Base-by-base conservation (phyloP, 257 asterid species). In the Rauvolfia tetraphylla region DNA sequence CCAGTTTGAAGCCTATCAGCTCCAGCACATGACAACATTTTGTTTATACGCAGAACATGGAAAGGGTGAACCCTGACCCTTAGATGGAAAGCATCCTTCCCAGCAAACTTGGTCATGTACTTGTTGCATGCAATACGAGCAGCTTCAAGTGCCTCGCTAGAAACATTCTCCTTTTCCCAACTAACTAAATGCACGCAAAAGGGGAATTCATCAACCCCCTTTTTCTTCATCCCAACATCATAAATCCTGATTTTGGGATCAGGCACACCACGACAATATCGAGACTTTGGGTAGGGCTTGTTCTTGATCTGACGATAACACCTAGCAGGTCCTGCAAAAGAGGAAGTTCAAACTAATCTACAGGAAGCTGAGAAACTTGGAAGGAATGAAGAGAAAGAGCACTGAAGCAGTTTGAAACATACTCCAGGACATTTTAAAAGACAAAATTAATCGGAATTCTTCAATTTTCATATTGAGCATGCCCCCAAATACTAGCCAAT, bases 11-110 rank as follows among this genome's bases (percentile, higher is more conserved):
- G 78, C 76, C 83, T 78, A 57, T 82, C 85, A 25, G 85, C 85
- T 63, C 85, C 85, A 44, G 85, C 85, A 54, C 85, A 82, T 0
- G 85, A 82, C 61, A 82, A 41, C 85, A 82, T 82, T n/a, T 82
- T 82, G 78, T 82, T 82, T 38, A 82, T 79, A n/a, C 83, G 83
- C 38, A 82, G 74, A 22, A 82, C 83, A 39, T 82, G 83, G 73
- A 75, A 82, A 38, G 85, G 85, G 63, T 79, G 83, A 49, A 82
- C 80, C 75, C 85, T 78, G 42, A 75, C 85, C 73, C 83, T 76
- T n/a, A 82, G 75, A 75, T 82, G 85, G 68, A 82, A 82, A 33
- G 83, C 78, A 75, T 82, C 82, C 62, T 81, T 81, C 29, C 85
- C 85, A 1, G 82, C 82, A 54, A 33, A 82, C 74, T 82, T 80